These are phyloP conservation scores for Parvularia atlantis DNA, from an alignment of 78 protist species.

Conservation along the genomic window DNA sequence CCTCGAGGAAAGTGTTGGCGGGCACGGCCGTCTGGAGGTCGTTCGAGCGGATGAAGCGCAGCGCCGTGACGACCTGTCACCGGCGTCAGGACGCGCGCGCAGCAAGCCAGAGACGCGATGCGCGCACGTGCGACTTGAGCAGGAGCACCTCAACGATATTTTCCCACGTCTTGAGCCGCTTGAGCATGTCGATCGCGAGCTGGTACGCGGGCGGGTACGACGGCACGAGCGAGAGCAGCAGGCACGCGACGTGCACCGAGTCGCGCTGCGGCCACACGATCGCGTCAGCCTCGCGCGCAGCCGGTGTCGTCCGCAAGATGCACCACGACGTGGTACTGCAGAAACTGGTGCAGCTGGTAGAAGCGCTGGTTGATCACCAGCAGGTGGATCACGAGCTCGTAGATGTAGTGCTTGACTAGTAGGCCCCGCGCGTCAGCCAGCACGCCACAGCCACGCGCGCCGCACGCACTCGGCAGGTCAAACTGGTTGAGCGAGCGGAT, in stretches of 20 bases:
- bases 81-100: no score
- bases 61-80: conserved; percentile 4
- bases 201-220: conserved; percentile 26
- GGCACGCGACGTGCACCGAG: conserved; percentile 17
- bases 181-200: conserved; percentile 33
- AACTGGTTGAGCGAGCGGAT: not conserved
- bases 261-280: no score
- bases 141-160: conserved; percentile 9
- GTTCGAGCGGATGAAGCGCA: conserved; percentile 4
- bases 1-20: not conserved
- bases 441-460: no score
- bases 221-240: conserved; percentile 3
- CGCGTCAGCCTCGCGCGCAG: no score
- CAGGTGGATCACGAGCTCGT: not conserved
- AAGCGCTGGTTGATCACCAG: conserved; percentile 2
- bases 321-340: conserved; percentile 30
- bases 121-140: not conserved
- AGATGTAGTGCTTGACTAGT: not conserved
- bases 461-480: not conserved
- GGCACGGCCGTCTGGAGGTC: not conserved
- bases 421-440: no score
- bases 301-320: not conserved
- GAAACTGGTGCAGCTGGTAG: conserved; percentile 21
- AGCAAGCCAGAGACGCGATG: no score
- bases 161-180: conserved; percentile 1